Conservation (phyloP, 2,329 filamentous ascomycete genomes). For the Trichoderma endophyticum region DNA sequence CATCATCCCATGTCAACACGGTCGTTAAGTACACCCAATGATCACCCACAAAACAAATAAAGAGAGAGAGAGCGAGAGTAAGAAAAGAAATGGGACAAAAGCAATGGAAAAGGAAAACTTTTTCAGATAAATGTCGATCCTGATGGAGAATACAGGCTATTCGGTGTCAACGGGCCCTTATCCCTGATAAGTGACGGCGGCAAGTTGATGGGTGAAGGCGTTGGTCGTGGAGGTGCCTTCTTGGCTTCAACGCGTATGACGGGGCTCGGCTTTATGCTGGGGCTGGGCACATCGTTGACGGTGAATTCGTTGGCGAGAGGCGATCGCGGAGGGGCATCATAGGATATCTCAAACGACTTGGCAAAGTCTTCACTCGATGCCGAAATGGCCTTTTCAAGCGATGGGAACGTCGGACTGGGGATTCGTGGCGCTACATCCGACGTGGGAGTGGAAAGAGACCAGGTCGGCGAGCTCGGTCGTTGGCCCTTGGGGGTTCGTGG, state of each 20-base stretch:
- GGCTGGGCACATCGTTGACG: conserved; percentile 5
- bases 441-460: conserved; percentile 27
- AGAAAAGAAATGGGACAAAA: background rate
- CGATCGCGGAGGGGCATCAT: conserved; percentile 24
- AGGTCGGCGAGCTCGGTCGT: conserved; percentile 8
- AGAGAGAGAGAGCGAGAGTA: background rate
- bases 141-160: background rate
- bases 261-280: conserved; percentile 11
- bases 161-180: conserved; percentile 2
- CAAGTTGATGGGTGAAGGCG: conserved; percentile 30
- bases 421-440: conserved; percentile 32
- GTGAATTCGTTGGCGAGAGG: conserved; percentile 32
- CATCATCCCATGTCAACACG: conserved; percentile 16
- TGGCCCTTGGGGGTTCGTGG: conserved; percentile 31
- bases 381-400: conserved; percentile 35
- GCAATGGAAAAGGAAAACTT: background rate
- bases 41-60: background rate
- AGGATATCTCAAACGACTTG: conserved; percentile 31
- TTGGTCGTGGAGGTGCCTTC: conserved; percentile 33
- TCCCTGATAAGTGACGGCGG: conserved; percentile 24
- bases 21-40: conserved; percentile 10
- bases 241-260: conserved; percentile 30
- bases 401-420: conserved; percentile 37
- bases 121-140: conserved; percentile 9
- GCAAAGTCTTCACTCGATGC: conserved; percentile 32